These are phyloP conservation scores for Takashimella koratensis DNA, from an alignment of 1,284 basidiomycete species.

Conservation along the genomic window DNA sequence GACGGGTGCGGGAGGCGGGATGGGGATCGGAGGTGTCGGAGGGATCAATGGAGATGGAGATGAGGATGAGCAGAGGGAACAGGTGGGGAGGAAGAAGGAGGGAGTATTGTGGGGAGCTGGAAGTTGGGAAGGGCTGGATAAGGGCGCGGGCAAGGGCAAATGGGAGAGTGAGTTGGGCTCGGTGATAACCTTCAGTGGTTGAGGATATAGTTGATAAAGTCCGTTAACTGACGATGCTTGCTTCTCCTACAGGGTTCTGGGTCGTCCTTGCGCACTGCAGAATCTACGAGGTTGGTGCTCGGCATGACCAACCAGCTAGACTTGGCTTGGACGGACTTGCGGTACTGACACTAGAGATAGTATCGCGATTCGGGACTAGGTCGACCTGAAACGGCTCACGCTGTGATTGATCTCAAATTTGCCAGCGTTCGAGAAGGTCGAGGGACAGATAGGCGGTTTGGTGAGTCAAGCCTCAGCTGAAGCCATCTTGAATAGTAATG, in stretches of 20 bases:
- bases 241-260: slow-evolving; percentile 35
- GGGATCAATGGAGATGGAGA: slow-evolving; percentile 34
- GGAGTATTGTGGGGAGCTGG: slow-evolving; percentile 48
- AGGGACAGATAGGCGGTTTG: slow-evolving; percentile 46
- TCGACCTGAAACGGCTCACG: slow-evolving; percentile 35
- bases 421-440: slow-evolving; percentile 48
- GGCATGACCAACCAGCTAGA: too few species aligned
- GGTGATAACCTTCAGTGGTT: not conserved
- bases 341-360: slow-evolving; percentile 8
- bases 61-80: slow-evolving; percentile 42
- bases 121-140: slow-evolving; percentile 45
- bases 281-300: slow-evolving; percentile 44
- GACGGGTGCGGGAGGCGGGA: slow-evolving; percentile 6
- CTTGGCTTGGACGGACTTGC: not conserved
- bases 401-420: slow-evolving; percentile 48
- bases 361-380: slow-evolving; percentile 40
- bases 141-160: slow-evolving; percentile 30
- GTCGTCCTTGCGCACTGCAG: slow-evolving; percentile 47
- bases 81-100: slow-evolving; percentile 46
- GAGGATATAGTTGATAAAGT: too few species aligned
- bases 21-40: slow-evolving; percentile 32
- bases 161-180: slow-evolving; percentile 46
- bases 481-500: too few species aligned
- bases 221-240: not conserved
- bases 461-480: slow-evolving; percentile 19